Evolutionary conservation across 306 rosid genomes (phyloP).

Genomic region (Abrus precatorius): DNA sequence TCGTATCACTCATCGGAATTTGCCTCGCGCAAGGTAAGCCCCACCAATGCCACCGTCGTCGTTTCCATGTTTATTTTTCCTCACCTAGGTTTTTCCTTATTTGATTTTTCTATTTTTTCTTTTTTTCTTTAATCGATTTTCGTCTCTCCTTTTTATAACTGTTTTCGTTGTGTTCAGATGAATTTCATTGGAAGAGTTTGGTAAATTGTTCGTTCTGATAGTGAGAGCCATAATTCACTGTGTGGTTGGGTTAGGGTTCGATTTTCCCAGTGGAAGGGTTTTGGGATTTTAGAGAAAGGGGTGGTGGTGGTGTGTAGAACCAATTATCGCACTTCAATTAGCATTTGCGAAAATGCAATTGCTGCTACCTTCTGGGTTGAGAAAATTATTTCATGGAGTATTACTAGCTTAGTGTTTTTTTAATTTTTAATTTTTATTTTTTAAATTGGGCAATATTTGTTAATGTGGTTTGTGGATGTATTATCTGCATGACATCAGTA

Average conservation of each 20-base stretch:
- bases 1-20: conserved; percentile 28
- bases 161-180: conserved; percentile 21
- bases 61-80: conserved; percentile 53
- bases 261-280: conserved; percentile 42
- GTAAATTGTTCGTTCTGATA: conserved; percentile 25
- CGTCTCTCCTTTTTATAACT: not conserved
- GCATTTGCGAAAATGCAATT: conserved; percentile 32
- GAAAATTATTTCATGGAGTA: conserved; percentile 21
- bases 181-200: conserved; percentile 29
- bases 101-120: conserved; percentile 22
- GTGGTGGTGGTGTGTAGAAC: not conserved
- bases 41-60: conserved; percentile 53
- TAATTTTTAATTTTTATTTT: not conserved
- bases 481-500: conserved; percentile 64
- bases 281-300: conserved; percentile 7
- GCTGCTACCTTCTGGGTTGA: conserved; percentile 24
- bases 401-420: not conserved
- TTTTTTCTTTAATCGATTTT: conserved; percentile 12
- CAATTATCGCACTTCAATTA: conserved; percentile 10
- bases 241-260: conserved; percentile 57
- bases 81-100: conserved; percentile 58
- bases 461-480: conserved; percentile 59
- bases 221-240: conserved; percentile 40
- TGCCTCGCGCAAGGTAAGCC: conserved; percentile 46
- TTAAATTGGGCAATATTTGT: conserved; percentile 44